Base-by-base conservation (phyloP, 345 rosid genomes). In the Aquilaria sinensis region DNA sequence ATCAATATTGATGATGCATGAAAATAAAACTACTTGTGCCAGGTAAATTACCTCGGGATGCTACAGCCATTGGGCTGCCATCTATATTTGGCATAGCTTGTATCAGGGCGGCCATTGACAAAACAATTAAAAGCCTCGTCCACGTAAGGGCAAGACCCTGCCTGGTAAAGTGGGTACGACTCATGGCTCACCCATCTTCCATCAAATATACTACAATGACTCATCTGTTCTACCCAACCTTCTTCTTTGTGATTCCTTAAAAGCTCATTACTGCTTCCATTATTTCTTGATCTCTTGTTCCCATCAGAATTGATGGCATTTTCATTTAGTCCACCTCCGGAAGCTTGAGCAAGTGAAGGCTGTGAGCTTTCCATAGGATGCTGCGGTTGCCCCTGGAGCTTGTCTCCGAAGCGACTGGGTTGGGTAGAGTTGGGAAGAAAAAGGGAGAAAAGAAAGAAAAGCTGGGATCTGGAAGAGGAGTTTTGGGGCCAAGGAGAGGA, bases 131-230 rank as follows among this genome's bases (percentile, higher is more conserved):
- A 81, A 34, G 76, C 69, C 70, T 76, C 79, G 55, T 70, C 86
- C 33, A 81, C 72, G 63, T 60, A 51, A n/a, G 83, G 75, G 60
- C 83, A 81, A 51, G 81, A 58, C n/a, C 77, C 81, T 10, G 73
- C 73, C 15, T 47, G 10, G 71, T 67, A 81, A 37, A 75, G 70
- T 12, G 83, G 85, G 57, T 73, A 70, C 5, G 67, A 63, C 8
- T 73, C 71, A 70, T 81, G 81, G 41, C 46, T 60, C 48, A 67
- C 81, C 85, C 85, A 81, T 58, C 58, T 57, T 60, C 85, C 85
- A 32, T 71, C 79, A 73, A 70, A 81, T 57, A 76, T 12, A 56
- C 74, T 69, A 57, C 85, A 81, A 6, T 49, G 46, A 59, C 51
- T 64, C 67, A 63, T 29, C 45, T 14, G 37, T 52, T 61, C 63